Conservation (phyloP, 805 yeast species). For the Zygosaccharomyces kombuchaensis region DNA sequence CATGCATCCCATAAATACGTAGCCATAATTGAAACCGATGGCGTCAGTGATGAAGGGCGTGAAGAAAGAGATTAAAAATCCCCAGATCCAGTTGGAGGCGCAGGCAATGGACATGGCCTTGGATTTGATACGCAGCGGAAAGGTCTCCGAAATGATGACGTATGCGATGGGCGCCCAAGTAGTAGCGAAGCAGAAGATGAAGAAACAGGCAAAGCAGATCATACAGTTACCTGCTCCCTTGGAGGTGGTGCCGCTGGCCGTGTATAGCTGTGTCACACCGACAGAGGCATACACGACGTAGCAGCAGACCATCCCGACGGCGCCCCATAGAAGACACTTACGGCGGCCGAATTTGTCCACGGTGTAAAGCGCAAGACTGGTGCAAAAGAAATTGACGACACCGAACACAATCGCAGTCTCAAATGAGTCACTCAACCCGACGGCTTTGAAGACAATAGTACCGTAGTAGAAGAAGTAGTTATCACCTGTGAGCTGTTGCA, state of each 20-base stretch:
- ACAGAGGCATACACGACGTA: constrained; percentile 52
- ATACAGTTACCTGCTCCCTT: constrained; percentile 63
- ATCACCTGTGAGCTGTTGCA: constrained; percentile 69
- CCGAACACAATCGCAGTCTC: constrained; percentile 59
- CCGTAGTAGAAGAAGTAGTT: constrained; percentile 69
- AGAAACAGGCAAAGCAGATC: constrained; percentile 70
- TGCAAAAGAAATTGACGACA: constrained; percentile 57
- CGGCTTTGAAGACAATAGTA: constrained; percentile 58
- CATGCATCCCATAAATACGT: constrained; percentile 57
- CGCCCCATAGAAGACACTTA: constrained; percentile 45
- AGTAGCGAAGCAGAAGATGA: constrained; percentile 69
- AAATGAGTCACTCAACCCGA: constrained; percentile 56
- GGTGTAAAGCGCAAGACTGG: constrained; percentile 47
- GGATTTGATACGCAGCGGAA: constrained; percentile 68
- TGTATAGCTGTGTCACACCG: constrained; percentile 50
- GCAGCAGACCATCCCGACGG: constrained; percentile 47
- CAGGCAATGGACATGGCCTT: constrained; percentile 56
- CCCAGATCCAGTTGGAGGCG: constrained; percentile 66
- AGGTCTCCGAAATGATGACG: constrained; percentile 65
- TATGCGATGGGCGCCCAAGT: constrained; percentile 75
- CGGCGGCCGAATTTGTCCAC: constrained; percentile 58
- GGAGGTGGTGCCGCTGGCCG: constrained; percentile 37
- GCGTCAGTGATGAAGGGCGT: constrained; percentile 68
- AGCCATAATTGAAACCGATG: constrained; percentile 71
- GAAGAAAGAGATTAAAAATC: constrained; percentile 64